phyloP scores from a whole-genome alignment of 768 basidiomycete species.

The Antrodiella citrinella region DNA sequence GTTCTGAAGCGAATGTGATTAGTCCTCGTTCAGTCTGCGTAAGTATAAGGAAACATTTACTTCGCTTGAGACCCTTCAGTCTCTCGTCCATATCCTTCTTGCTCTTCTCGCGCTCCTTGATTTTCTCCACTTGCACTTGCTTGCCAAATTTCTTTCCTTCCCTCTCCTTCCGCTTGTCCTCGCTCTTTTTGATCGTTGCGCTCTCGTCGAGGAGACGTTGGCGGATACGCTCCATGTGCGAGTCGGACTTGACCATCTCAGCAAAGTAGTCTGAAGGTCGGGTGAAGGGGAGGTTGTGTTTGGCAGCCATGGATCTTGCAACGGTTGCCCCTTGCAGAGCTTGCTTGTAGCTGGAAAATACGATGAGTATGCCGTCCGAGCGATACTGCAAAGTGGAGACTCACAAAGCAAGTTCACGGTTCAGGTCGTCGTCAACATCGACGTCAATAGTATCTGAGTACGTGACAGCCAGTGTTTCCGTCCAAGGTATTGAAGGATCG shows the following conservation, averaged over 20 bases:
- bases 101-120: slow-evolving; percentile 79
- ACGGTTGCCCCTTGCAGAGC: slow-evolving; percentile 76
- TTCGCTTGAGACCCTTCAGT: slow-evolving; percentile 82
- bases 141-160: slow-evolving; percentile 98
- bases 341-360: slow-evolving; percentile 83
- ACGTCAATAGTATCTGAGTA: slow-evolving; percentile 70
- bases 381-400: slow-evolving; percentile 26
- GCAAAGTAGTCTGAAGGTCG: slow-evolving; percentile 94
- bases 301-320: slow-evolving; percentile 70
- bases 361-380: not conserved
- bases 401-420: slow-evolving; percentile 93
- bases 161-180: slow-evolving; percentile 85
- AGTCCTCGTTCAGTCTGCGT: too few relatives aligned
- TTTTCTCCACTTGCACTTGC: slow-evolving; percentile 91
- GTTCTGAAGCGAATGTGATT: too few relatives aligned
- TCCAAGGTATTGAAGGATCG: slow-evolving; percentile 72
- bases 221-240: slow-evolving; percentile 96
- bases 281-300: slow-evolving; percentile 77
- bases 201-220: slow-evolving; percentile 83
- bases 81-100: slow-evolving; percentile 92
- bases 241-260: slow-evolving; percentile 96
- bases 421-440: slow-evolving; percentile 82
- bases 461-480: slow-evolving; percentile 67
- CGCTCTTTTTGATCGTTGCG: slow-evolving; percentile 82
- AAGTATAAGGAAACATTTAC: slow-evolving; percentile 48